Evolutionary conservation across 371 early-diverging fungal species (phyloP), one percentile per base, ranked within the genome.

Genomic region (Smittium culicis): DNA sequence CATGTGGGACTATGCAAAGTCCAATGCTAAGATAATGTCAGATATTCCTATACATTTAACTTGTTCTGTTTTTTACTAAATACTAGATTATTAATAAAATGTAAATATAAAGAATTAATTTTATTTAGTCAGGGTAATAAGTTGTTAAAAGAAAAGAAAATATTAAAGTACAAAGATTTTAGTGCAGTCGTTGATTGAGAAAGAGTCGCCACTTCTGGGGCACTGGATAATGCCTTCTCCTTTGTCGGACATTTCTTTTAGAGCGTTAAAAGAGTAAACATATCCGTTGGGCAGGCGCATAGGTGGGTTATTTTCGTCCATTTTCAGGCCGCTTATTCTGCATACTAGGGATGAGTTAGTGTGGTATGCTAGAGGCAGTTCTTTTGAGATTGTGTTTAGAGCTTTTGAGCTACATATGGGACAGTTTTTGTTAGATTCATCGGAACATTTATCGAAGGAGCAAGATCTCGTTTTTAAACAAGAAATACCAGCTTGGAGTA

Each of bases 231-330:
- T 80, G 34, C 91, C 93, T 67, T 83, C 79, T 68, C 85, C 80
- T 71, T 87, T 83, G n/a, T 68, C 73, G 0, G 91, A 87, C 85
- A 93, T 87, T 34, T 92, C 93, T 45, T 80, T 74, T 35, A 96
- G 73, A 2, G 95, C 88, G 88, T 83, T 74, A 24, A 72, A 77
- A 28, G 93, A 93, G 73, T 96, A 98, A 1, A 94, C 96, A 60
- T 88, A 83, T 54, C 97, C 96, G 74, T 96, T 96, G 17, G 95
- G 96, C 68, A 96, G 77, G 3, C 89, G 85, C 90, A 98, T 86
- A 0, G 96, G 96, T 57, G 89, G 86, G 69, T 98, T 98, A 74
- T 93, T 85, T 71, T 91, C 96, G 71, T 95, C 86, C 91, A 96
- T 94, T 30, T 88, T 86, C 56, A 80, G 74, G 27, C 94, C 94